Conservation (phyloP, 495 filamentous ascomycete species). For the Friedmanniomyces simplex region DNA sequence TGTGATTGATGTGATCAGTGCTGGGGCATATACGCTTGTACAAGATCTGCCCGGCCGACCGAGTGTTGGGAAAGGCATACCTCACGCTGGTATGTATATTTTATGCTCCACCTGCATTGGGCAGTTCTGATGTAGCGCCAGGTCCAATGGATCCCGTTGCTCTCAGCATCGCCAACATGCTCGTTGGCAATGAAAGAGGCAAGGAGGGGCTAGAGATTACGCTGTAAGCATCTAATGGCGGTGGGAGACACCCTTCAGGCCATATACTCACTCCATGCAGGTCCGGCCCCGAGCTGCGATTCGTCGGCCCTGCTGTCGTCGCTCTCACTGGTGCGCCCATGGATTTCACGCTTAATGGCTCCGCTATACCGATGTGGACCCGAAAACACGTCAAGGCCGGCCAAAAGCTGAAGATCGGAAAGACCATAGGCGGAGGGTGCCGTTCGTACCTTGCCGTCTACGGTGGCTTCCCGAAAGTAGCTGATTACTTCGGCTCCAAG, state of each 20-base stretch:
- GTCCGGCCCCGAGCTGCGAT: slow-evolving; percentile 45
- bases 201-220: slow-evolving; percentile 51
- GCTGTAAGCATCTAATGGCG: slow-evolving; percentile 21
- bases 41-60: slow-evolving; percentile 51
- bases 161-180: slow-evolving; percentile 44
- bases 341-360: slow-evolving; percentile 38
- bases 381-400: slow-evolving; percentile 39
- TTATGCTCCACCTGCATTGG: neutral
- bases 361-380: slow-evolving; percentile 44
- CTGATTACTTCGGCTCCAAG: slow-evolving; percentile 49
- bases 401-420: slow-evolving; percentile 46
- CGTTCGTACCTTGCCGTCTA: slow-evolving; percentile 49
- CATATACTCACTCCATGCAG: neutral
- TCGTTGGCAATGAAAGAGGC: slow-evolving; percentile 45
- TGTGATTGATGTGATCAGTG: slow-evolving; percentile 48
- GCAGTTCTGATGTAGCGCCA: too few species aligned
- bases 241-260: neutral
- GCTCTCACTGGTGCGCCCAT: slow-evolving; percentile 46
- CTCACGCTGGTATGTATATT: slow-evolving; percentile 21
- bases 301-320: slow-evolving; percentile 40
- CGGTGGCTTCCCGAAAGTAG: slow-evolving; percentile 46
- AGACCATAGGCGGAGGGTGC: slow-evolving; percentile 40
- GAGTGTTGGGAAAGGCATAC: slow-evolving; percentile 32
- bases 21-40: slow-evolving; percentile 47
- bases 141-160: slow-evolving; percentile 48